Conservation (phyloP, 2,329 filamentous ascomycete species). For the Neodidymelliopsis sp. region DNA sequence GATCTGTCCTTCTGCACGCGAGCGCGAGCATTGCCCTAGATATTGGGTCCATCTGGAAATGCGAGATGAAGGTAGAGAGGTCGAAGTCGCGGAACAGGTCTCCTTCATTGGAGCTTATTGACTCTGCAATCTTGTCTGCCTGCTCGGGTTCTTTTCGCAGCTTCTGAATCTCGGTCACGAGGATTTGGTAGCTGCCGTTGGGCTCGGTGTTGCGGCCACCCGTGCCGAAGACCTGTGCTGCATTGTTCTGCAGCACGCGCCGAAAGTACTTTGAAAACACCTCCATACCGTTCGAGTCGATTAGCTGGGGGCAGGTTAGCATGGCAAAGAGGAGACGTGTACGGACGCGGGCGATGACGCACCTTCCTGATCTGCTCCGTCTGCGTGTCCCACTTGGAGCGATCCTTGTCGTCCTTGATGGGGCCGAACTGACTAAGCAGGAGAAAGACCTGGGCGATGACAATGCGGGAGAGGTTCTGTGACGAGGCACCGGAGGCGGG, state of each 20-base stretch:
- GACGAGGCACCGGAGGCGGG: slow-evolving; percentile 51
- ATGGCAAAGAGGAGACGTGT: slow-evolving; percentile 7
- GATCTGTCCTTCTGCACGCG: slow-evolving; percentile 83
- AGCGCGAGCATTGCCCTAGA: slow-evolving; percentile 87
- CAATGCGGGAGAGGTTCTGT: slow-evolving; percentile 79
- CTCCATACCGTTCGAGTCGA: slow-evolving; percentile 99
- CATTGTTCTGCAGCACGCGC: slow-evolving; percentile 90
- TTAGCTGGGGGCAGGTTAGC: slow-evolving; percentile 66
- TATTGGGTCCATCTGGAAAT: slow-evolving; percentile 90
- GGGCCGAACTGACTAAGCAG: slow-evolving; percentile 75
- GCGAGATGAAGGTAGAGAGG: slow-evolving; percentile 91
- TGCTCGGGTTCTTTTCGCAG: slow-evolving; percentile 81
- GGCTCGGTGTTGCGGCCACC: slow-evolving; percentile 76
- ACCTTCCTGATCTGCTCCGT: slow-evolving; percentile 92
- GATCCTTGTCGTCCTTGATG: slow-evolving; percentile 92
- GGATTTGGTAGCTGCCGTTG: slow-evolving; percentile 81
- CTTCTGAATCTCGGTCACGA: slow-evolving; percentile 86
- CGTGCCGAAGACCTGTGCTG: slow-evolving; percentile 86
- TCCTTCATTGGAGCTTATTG: slow-evolving; percentile 87
- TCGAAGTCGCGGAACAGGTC: slow-evolving; percentile 97
- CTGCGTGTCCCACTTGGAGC: slow-evolving; percentile 90
- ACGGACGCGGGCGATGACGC: slow-evolving; percentile 43
- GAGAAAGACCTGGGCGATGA: slow-evolving; percentile 93
- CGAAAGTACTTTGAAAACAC: slow-evolving; percentile 96
- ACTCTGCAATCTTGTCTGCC: slow-evolving; percentile 89